Percentiles rank a stretch among this genome's conserved stretches.
phyloP scores from a whole-genome alignment of 2,329 filamentous ascomycete species.

The Remersonia thermophila region DNA sequence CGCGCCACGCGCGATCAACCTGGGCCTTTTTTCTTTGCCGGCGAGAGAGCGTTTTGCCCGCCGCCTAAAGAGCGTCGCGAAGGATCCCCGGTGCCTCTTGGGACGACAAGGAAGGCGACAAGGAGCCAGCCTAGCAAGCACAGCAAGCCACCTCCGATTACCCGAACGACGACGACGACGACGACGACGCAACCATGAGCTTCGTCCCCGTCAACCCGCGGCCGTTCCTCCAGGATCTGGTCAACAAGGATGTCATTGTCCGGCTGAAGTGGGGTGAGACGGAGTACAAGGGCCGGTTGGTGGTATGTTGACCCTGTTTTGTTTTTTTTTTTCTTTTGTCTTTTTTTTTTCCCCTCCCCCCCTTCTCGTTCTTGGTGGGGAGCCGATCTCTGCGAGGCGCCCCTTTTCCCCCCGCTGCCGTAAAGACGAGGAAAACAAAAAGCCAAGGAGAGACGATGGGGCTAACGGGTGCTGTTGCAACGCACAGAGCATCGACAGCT shows the following conservation, averaged over 20 bases:
- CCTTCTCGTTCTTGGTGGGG: too few species aligned
- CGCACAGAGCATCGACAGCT: constrained; percentile 72
- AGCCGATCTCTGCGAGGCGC: too few species aligned
- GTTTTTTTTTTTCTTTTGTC: background rate
- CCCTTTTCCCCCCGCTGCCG: too few species aligned
- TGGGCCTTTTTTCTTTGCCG: too few species aligned
- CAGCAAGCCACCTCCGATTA: too few species aligned
- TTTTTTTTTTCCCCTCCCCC: background rate
- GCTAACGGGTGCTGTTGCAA: background rate
- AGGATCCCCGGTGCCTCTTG: too few species aligned
- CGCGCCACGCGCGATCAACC: too few species aligned
- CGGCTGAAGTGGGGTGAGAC: constrained; percentile 97
- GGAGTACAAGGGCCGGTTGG: constrained; percentile 88
- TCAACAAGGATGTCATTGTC: constrained; percentile 83
- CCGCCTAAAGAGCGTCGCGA: too few species aligned
- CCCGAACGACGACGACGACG: background rate
- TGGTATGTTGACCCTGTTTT: constrained; percentile 7
- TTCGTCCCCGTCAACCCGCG: constrained; percentile 95
- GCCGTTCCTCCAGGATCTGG: constrained; percentile 88
- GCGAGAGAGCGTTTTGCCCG: too few species aligned
- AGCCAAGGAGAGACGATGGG: background rate
- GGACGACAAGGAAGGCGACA: too few species aligned
- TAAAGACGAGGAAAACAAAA: background rate
- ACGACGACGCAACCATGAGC: constrained; percentile 10
- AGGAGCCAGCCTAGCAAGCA: too few species aligned